Evolutionary conservation across 257 asterid genomes (phyloP).

Genomic region (Leonotis leonurus): DNA sequence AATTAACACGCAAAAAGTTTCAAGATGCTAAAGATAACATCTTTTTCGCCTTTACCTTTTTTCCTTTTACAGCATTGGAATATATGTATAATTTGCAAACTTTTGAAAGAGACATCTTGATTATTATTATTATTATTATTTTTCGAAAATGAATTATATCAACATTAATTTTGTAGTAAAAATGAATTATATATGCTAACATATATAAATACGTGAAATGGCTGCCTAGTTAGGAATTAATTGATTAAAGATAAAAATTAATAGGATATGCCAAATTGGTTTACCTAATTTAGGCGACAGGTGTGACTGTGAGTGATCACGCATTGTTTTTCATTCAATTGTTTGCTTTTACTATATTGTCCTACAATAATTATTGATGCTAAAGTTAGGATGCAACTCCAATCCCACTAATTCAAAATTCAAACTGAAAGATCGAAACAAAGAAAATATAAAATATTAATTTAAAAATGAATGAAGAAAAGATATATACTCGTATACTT

Average conservation of each 20-base stretch:
- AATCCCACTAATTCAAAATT: slow-evolving; percentile 1
- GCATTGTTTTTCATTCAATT: background rate
- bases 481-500: too few relatives aligned
- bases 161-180: too few relatives aligned
- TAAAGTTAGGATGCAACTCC: background rate
- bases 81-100: background rate
- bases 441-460: background rate
- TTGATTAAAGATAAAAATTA: background rate
- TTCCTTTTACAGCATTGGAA: slow-evolving; percentile 1
- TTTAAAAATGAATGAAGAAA: background rate
- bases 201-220: background rate
- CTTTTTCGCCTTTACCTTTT: slow-evolving; percentile 16
- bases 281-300: background rate
- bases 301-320: background rate
- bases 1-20: background rate
- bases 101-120: background rate
- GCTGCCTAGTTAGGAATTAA: background rate
- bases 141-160: too few relatives aligned
- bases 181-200: too few relatives aligned
- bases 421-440: background rate
- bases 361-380: slow-evolving; percentile 1
- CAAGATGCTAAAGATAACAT: background rate
- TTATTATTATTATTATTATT: too few relatives aligned
- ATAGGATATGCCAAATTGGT: background rate
- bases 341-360: background rate